Conservation (phyloP, 108 stramenopile genomes). For the Skeletonema costatum region DNA sequence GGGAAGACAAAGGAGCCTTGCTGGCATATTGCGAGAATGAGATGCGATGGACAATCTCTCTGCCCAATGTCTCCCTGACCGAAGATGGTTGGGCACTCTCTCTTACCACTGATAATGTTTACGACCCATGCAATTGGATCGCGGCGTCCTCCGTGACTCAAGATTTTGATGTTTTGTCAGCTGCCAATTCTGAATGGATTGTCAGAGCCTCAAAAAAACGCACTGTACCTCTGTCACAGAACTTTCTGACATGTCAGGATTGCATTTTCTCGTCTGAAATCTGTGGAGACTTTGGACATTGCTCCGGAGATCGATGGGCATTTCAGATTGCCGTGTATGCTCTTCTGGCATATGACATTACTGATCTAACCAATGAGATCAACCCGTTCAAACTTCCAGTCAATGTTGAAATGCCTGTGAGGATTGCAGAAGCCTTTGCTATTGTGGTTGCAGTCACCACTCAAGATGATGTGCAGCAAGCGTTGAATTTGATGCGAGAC, state of each 20-base stretch:
- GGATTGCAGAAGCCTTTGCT: constrained; percentile 18
- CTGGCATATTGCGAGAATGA: not conserved
- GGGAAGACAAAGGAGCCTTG: not conserved
- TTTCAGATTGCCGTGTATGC: not conserved
- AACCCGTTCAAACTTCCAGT: constrained; percentile 12
- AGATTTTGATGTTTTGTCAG: not conserved
- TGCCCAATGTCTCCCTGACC: not conserved
- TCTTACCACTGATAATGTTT: not conserved
- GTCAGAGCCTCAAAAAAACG: not conserved
- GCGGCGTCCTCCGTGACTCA: not conserved
- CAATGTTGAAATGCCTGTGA: not conserved
- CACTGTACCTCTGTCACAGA: not conserved
- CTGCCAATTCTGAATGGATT: not conserved
- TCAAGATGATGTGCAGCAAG: constrained; percentile 16
- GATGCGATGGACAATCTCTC: not conserved
- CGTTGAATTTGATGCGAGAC: constrained; percentile 5
- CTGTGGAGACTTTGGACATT: too few relatives aligned
- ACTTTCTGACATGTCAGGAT: not conserved
- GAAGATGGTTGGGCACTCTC: not conserved
- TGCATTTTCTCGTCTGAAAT: too few relatives aligned
- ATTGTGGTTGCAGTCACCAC: constrained; percentile 13
- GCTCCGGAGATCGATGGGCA: too few relatives aligned
- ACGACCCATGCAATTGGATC: not conserved
- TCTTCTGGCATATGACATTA: constrained; percentile 5
- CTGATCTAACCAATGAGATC: not conserved